Evolutionary conservation across 2,329 filamentous ascomycete species (phyloP), one percentile per base, ranked within the genome.

Genomic region (Penicillium psychrosexuale): DNA sequence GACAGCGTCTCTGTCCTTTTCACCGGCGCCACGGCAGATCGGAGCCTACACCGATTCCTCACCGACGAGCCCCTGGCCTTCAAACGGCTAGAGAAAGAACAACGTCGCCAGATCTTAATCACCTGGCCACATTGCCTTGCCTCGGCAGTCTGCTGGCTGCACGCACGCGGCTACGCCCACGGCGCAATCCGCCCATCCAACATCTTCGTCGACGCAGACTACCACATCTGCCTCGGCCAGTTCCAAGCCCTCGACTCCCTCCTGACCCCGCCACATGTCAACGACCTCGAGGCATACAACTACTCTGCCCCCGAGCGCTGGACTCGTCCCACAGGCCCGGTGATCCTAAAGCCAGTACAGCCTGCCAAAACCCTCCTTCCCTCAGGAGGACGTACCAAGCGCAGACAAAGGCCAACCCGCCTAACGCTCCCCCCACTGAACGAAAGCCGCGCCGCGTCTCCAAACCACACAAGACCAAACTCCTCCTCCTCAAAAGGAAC

Each of bases 111-210:
- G 37, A 73, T 68, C 1, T 57, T 79, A 34, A 65, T 79, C 43
- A 74, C 72, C 50, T 79, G 77, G 77, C 75, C 75, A 15, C 76
- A 78, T 58, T 79, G 77, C 59, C 69, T 87, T 8, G 74, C 77
- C 2, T 81, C 82, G 59, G 82, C 80, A 2, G 59, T 86, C 19
- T 77, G 81, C 7, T 84, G 79, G 62, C 69, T 86, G 1, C 84
- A 86, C 63, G 75, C 77, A 9, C 79, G 78, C 30, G 81, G 80
- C 2, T 77, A 80, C 28, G 74, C 74, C 12, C 84, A 87, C 62
- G 78, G 80, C 27, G 77, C 77, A 2, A 84, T 86, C 55, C 76
- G 80, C 15, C 84, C 84, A 1, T 83, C 82, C 2, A 85, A 84
- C 57, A 80, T 87, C 39, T 72, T 84, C 33, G 73, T 87, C 52